Evolutionary conservation across 345 rosid species (phyloP), one percentile per base, ranked within the genome.

Genomic region (Eucalyptus rudis): DNA sequence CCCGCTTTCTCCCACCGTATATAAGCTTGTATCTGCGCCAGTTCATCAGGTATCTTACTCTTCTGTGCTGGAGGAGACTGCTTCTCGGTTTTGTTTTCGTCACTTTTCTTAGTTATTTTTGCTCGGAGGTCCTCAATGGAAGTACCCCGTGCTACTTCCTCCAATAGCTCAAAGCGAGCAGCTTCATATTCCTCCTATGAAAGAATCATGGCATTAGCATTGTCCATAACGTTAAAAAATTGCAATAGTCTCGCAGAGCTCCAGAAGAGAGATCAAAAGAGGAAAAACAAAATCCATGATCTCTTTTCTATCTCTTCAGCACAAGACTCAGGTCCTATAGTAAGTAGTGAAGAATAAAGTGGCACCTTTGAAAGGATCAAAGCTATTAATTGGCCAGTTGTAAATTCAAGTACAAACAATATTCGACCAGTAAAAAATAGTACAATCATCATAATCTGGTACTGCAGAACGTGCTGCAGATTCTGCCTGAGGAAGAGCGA

Each of bases 111-210:
- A 85, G 93, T 88, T 89, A 98, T 91, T 89, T 89, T 96, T 89
- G 93, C 92, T 88, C 96, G 97, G 87, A 98, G 92, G 90, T 95
- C 97, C 81, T 94, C 96, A 47, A 96, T 86, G 54, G 99, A 94
- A 92, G 93, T 92, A 87, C 99, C 99, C 89, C 93, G 91, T 88
- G 94, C 94, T 90, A 96, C 90, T 95, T 96, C 97, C 92, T 96
- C 96, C 93, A 91, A 90, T 79, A 98, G 94, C 95, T 98, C 99
- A 86, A 51, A 86, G n/a, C 99, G 96, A 89, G 99, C 99, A 62
- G 95, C 99, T 93, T 98, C 96, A 90, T 96, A 98, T 92, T 98
- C 99, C 94, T 90, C 96, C 99, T 98, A 90, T 86, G 36, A 81
- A 29, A 90, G 90, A 64, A 86, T 58, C 51, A 25, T 43, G 68